phyloP scores from a whole-genome alignment of 495 filamentous ascomycete species.

The Halenospora varia region DNA sequence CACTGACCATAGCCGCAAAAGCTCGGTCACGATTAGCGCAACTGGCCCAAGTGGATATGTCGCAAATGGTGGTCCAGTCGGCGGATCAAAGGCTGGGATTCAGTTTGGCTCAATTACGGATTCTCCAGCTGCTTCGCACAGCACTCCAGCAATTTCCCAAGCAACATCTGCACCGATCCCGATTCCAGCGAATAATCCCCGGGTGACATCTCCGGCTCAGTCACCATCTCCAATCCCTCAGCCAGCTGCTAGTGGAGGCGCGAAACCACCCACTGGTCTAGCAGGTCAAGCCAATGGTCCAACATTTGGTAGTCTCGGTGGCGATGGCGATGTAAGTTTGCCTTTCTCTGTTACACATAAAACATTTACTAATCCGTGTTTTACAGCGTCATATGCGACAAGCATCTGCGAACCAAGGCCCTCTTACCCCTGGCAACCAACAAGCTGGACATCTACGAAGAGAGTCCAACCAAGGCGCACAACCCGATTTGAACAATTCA shows the following conservation, averaged over 20 bases:
- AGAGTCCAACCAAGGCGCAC: conserved; percentile 76
- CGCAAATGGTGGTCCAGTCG: conserved; percentile 67
- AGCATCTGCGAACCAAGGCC: conserved; percentile 55
- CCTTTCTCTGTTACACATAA: neutral
- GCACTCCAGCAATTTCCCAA: conserved; percentile 46
- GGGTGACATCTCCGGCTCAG: conserved; percentile 65
- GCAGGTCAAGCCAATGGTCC: conserved; percentile 58
- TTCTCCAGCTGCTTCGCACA: conserved; percentile 66
- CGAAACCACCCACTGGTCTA: conserved; percentile 68
- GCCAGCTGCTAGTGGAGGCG: conserved; percentile 80
- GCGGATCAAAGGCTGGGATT: conserved; percentile 55
- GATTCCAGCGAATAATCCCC: conserved; percentile 58
- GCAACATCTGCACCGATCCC: conserved; percentile 55
- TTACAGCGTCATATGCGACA: conserved; percentile 52
- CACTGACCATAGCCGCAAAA: conserved; percentile 70
- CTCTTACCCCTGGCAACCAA: conserved; percentile 44
- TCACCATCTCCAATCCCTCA: conserved; percentile 90
- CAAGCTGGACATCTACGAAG: conserved; percentile 72
- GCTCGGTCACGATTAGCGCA: conserved; percentile 82
- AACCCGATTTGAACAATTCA: conserved; percentile 67
- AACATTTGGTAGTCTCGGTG: conserved; percentile 80
- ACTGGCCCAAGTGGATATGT: conserved; percentile 63
- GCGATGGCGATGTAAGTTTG: conserved; percentile 66
- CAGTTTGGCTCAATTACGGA: conserved; percentile 75
- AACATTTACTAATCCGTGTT: conserved; percentile 26